phyloP scores from a whole-genome alignment of 306 rosid genomes.

The Begonia masoniana region DNA sequence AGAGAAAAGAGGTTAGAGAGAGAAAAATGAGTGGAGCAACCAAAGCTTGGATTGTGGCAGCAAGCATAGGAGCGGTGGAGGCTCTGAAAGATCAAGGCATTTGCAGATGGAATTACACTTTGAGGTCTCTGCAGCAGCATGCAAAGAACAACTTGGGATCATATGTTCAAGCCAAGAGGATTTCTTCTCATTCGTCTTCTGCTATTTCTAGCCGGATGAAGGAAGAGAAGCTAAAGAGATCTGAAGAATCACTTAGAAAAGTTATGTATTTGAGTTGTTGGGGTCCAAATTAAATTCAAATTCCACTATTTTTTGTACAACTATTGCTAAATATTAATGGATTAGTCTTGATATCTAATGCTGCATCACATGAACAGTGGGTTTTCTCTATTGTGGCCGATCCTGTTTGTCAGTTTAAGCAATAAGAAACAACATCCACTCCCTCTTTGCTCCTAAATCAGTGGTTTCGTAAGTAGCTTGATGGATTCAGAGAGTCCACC shows the following conservation, averaged over 20 bases:
- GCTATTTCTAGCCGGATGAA: constrained; percentile 15
- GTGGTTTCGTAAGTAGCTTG: too few relatives aligned
- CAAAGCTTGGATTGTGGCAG: constrained; percentile 17
- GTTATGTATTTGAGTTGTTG: constrained; percentile 75
- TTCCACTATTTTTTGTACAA: not conserved
- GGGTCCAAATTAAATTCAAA: constrained; percentile 45
- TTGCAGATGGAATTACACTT: constrained; percentile 27
- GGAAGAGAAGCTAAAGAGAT: constrained; percentile 30
- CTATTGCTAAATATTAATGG: not conserved
- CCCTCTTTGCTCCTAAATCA: too few relatives aligned
- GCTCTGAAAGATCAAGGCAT: constrained; percentile 55
- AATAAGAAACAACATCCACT: too few relatives aligned
- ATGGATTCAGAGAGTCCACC: too few relatives aligned
- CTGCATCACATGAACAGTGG: too few relatives aligned
- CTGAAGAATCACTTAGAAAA: constrained; percentile 56
- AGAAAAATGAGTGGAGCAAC: constrained; percentile 13
- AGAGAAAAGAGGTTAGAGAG: not conserved
- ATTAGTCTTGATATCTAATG: not conserved
- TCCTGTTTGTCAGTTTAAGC: too few relatives aligned
- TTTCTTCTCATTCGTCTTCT: constrained; percentile 23
- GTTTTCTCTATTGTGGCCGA: too few relatives aligned
- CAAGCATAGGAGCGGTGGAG: constrained; percentile 24
- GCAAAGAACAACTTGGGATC: constrained; percentile 24
- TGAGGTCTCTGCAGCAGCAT: constrained; percentile 22
- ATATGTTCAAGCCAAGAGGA: constrained; percentile 18